Percentiles rank a stretch among this genome's conserved stretches.
phyloP scores from a whole-genome alignment of 805 yeast genomes.

The Wickerhamiella kurtzmanii region DNA sequence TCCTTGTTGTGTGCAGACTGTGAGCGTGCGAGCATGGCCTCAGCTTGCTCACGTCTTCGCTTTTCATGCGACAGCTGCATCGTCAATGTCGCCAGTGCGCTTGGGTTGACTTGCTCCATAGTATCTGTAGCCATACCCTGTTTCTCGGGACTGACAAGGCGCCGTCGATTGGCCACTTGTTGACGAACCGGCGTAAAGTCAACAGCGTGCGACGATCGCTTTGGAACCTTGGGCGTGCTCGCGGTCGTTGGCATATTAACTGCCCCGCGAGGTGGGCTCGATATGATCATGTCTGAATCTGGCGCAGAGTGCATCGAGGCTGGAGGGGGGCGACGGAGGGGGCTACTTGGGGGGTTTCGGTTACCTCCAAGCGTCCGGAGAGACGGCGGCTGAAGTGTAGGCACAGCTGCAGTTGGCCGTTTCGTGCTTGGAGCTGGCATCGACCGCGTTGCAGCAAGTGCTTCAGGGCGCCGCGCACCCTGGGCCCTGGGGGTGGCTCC shows the following conservation, averaged over 20 bases:
- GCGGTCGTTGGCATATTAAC: slow-evolving; percentile 9
- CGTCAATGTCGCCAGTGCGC: slow-evolving; percentile 9
- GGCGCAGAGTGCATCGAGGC: no score
- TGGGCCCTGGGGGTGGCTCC: neutral
- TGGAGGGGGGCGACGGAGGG: neutral
- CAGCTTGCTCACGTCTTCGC: neutral
- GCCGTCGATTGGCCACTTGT: slow-evolving; percentile 12
- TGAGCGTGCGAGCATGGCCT: neutral
- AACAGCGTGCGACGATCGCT: slow-evolving; percentile 12
- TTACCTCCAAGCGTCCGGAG: no score
- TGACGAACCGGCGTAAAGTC: slow-evolving; percentile 20
- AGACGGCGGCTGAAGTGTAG: neutral
- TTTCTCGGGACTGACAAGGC: slow-evolving; percentile 16
- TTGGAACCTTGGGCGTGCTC: slow-evolving; percentile 17
- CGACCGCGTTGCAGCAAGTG: slow-evolving; percentile 2
- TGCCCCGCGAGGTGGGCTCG: slow-evolving; percentile 5
- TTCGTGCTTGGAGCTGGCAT: neutral
- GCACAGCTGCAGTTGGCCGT: neutral
- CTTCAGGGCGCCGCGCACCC: neutral
- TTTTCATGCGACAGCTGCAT: slow-evolving; percentile 5
- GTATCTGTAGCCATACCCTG: neutral
- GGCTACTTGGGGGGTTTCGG: no score
- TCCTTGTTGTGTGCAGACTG: neutral
- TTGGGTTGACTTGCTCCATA: slow-evolving; percentile 6
- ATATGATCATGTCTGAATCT: slow-evolving; percentile 3